These are phyloP conservation scores for Vitis labrusca DNA, from an alignment of 164 flowering plant genomes.

Conservation along the genomic window DNA sequence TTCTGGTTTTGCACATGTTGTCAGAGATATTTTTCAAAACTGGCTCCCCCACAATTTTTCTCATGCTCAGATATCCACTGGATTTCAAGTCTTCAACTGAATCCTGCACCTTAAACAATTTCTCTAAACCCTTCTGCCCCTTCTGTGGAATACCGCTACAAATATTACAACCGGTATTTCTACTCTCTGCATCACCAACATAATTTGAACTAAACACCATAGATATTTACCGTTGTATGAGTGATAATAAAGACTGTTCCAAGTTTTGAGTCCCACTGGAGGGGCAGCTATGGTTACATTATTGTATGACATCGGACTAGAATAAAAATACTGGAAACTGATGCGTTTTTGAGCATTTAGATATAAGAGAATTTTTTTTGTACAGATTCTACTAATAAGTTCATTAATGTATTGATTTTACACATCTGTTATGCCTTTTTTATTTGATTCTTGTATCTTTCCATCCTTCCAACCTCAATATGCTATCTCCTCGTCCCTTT, in stretches of 20 bases:
- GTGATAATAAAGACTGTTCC: no score
- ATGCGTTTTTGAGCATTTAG: background rate
- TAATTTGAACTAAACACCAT: conserved; percentile 19
- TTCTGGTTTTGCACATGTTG: conserved; percentile 85
- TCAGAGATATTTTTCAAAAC: conserved; percentile 45
- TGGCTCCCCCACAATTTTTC: conserved; percentile 56
- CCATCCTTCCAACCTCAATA: no score
- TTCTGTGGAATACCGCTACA: conserved; percentile 86
- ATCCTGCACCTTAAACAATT: conserved; percentile 12
- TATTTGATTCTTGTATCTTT: no score
- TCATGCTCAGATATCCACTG: conserved; percentile 31
- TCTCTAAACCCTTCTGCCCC: conserved; percentile 67
- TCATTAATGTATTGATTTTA: no score
- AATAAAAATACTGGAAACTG: background rate
- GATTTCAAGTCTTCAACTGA: conserved; percentile 28
- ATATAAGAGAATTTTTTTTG: no score
- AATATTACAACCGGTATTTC: conserved; percentile 70
- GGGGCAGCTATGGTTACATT: background rate
- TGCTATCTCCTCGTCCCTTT: no score
- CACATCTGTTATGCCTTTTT: no score
- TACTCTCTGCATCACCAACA: conserved; percentile 66
- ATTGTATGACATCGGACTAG: background rate
- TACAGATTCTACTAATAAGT: no score
- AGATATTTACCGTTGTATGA: no score
- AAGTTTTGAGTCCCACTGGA: no score